Percentiles rank a stretch among this genome's conserved stretches.
These are phyloP conservation scores for Camellia oleifera DNA, from an alignment of 179 eudicot genomes.

Conservation along the genomic window DNA sequence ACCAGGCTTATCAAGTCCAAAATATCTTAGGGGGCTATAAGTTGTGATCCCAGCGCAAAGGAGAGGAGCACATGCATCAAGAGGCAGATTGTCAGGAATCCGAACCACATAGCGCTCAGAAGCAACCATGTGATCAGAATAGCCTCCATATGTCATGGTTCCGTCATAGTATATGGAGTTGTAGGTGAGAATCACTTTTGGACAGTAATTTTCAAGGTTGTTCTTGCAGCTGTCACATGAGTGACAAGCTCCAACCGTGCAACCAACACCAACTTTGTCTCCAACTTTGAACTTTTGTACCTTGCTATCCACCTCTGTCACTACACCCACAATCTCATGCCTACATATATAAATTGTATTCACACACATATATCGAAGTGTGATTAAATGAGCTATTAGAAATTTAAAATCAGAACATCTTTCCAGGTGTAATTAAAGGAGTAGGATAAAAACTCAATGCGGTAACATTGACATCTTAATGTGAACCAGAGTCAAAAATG, in stretches of 20 bases:
- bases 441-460: no score
- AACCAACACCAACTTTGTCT: constrained; percentile 32
- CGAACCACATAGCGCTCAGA: constrained; percentile 22
- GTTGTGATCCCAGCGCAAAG: constrained; percentile 34
- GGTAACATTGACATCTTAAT: no score
- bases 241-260: constrained; percentile 22
- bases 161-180: constrained; percentile 16
- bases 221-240: no score
- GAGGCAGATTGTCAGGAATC: constrained; percentile 25
- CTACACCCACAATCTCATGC: constrained; percentile 29
- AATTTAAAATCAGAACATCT: no score
- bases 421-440: no score
- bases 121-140: constrained; percentile 24
- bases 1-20: constrained; percentile 29
- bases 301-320: constrained; percentile 28
- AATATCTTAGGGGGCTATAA: constrained; percentile 30
- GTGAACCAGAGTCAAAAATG: no score
- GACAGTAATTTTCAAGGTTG: no score
- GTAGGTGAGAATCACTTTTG: no score
- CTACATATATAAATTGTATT: background rate
- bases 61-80: constrained; percentile 29
- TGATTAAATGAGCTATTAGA: no score
- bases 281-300: constrained; percentile 25
- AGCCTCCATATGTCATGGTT: constrained; percentile 29
- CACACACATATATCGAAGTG: background rate